Evolutionary conservation across 257 asterid genomes (phyloP).

Genomic region (Vinca minor): DNA sequence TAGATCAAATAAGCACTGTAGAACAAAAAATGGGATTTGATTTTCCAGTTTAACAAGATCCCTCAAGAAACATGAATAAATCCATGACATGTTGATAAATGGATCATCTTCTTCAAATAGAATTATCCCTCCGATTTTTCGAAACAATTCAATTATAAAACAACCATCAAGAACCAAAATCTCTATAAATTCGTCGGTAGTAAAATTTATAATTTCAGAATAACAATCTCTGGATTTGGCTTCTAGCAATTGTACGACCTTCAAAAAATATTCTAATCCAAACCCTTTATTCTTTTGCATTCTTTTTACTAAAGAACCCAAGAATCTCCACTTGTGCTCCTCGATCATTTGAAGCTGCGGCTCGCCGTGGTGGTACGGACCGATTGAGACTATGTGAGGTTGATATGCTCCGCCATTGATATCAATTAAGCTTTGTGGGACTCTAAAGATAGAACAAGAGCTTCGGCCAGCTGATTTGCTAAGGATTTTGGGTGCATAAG

Average conservation of each 20-base stretch:
- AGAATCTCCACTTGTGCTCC: slow-evolving; percentile 85
- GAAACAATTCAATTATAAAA: slow-evolving; percentile 59
- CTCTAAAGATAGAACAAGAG: slow-evolving; percentile 72
- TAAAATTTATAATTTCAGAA: slow-evolving; percentile 29
- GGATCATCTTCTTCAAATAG: slow-evolving; percentile 65
- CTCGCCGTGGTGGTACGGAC: slow-evolving; percentile 79
- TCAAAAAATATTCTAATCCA: slow-evolving; percentile 34
- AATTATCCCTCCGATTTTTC: slow-evolving; percentile 50
- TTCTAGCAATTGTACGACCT: slow-evolving; percentile 52
- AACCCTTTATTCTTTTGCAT: slow-evolving; percentile 23
- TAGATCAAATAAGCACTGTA: slow-evolving; percentile 47
- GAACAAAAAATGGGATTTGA: slow-evolving; percentile 74
- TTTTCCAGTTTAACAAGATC: slow-evolving; percentile 74
- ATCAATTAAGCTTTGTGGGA: slow-evolving; percentile 56
- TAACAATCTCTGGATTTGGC: slow-evolving; percentile 58
- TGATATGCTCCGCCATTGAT: slow-evolving; percentile 56
- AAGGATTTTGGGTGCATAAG: slow-evolving; percentile 49
- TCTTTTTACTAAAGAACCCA: slow-evolving; percentile 45
- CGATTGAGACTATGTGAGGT: slow-evolving; percentile 68
- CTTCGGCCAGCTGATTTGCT: slow-evolving; percentile 63
- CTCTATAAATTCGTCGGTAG: slow-evolving; percentile 55
- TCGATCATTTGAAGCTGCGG: slow-evolving; percentile 57
- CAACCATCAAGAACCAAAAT: slow-evolving; percentile 87
- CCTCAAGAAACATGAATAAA: slow-evolving; percentile 48
- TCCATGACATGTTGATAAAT: slow-evolving; percentile 59